Evolutionary conservation across 768 basidiomycete genomes (phyloP), one percentile per base, ranked within the genome.

Genomic region (Suillus paluster): DNA sequence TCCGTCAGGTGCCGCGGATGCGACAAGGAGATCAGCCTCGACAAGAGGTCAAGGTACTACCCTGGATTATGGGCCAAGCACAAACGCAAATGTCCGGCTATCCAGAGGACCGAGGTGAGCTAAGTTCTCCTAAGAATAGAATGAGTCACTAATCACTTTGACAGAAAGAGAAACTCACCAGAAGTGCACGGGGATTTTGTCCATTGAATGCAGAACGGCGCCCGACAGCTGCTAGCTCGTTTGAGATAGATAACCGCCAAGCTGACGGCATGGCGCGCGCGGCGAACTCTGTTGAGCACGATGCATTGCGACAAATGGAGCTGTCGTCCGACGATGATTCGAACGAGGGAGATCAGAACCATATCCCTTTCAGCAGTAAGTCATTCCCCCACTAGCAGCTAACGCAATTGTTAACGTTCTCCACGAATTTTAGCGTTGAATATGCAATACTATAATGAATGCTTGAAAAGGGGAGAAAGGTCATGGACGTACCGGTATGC

Each of bases 31-130:
- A 78, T 77, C 44, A 75, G 74, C 48, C 71, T 77, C 15, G 77
- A 77, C 50, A 75, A 73, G 58, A 59, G 76, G 46, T 75, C 70
- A 3, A 57, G 63, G 27, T 78, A 78, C 64, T 78, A 77, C 45
- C 74, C 76, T 17, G 76, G 76, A 8, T 44, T 77, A 9, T 77
- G 76, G 76, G 41, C 54, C 55, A 77, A 77, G 61, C 76, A 77
- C 58, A 69, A 59, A 45, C 30, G 60, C 3, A 76, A 76, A 60
- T 77, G 77, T 42, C 66, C 63, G 27, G 21, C 55, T 30, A 63
- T 74, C 44, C 62, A 64, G 49, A 66, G 63, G 41, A 58, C 68
- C 2, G 66, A 75, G 68, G 73, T 76, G 17, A 70, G 75, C 61
- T 15, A 19, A 17, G 17, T 25, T 50, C 7, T 15, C 10, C 34